Evolutionary conservation across 1,284 basidiomycete genomes (phyloP).

Genomic region (Bjerkandera adusta): DNA sequence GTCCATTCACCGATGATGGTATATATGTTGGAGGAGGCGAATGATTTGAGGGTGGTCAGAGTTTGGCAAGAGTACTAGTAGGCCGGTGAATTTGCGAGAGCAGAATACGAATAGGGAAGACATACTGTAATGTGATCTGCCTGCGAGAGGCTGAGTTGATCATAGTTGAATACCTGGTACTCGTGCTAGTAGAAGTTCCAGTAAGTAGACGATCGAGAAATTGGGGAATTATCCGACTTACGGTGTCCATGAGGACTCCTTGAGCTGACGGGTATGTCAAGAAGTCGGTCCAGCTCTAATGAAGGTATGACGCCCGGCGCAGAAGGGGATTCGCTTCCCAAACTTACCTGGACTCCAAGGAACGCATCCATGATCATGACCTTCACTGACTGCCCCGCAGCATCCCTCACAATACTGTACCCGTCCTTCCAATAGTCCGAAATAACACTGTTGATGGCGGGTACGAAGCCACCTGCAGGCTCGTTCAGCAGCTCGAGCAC

Average conservation of each 20-base stretch:
- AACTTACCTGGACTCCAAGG: slow-evolving; percentile 50
- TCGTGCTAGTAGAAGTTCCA: slow-evolving; percentile 48
- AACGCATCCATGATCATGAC: slow-evolving; percentile 79
- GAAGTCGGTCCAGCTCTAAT: slow-evolving; percentile 60
- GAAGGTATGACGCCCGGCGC: neutral
- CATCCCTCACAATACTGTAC: slow-evolving; percentile 51
- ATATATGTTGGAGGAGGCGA: slow-evolving; percentile 52
- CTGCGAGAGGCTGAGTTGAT: slow-evolving; percentile 51
- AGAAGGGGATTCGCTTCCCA: neutral
- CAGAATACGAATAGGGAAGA: slow-evolving; percentile 8
- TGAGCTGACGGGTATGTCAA: slow-evolving; percentile 49
- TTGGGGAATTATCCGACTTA: slow-evolving; percentile 40
- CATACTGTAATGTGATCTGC: slow-evolving; percentile 55
- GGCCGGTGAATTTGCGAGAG: neutral
- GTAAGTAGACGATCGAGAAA: too few species aligned
- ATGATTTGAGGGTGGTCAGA: slow-evolving; percentile 29
- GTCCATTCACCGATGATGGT: slow-evolving; percentile 79
- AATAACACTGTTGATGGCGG: slow-evolving; percentile 41
- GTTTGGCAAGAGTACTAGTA: slow-evolving; percentile 27
- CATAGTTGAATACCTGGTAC: slow-evolving; percentile 76
- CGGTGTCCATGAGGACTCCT: slow-evolving; percentile 58
- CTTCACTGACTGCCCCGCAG: slow-evolving; percentile 42
- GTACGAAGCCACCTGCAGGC: slow-evolving; percentile 46
- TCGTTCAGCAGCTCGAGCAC: slow-evolving; percentile 68
- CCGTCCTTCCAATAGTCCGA: slow-evolving; percentile 55